Evolutionary conservation across 2,329 filamentous ascomycete species (phyloP), one percentile per base, ranked within the genome.

Genomic region (Lasiodiplodia hormozganensis): DNA sequence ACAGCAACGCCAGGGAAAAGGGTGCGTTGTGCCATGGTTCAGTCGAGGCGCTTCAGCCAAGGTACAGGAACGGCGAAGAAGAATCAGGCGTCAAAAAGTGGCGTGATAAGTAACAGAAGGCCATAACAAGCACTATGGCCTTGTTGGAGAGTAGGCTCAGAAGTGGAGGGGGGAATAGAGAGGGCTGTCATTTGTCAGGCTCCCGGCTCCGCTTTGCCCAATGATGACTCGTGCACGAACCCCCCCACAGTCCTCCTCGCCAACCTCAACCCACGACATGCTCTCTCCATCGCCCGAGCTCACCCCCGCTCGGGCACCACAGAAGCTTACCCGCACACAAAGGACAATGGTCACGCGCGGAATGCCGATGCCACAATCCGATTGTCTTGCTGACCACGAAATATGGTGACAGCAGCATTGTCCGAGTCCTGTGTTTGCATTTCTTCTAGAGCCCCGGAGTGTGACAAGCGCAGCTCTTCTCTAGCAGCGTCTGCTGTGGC

Each of bases 1-100:
- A 79, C 68, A 47, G 76, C 76, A 40, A 77, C 75, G 54, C 76
- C 77, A 23, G 72, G 73, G 25, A 79, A 69, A 5, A 69, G 43
- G 25, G 62, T 54, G 12, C 40, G 12, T 5, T 51, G 25, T 4
- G 57, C 51, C 66, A 68, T 68, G 47, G 47, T 14, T 5, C 11
- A 11, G n/a, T 1, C 3, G 47, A 18, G 11, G 23, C 5, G 31
- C 38, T 31, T n/a, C 16, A 23, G 25, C 11, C 38, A 21, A 43
- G 38, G 14, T 14, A 49, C 6, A 14, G 23, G 11, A 23, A 23
- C 23, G 36, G n/a, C n/a, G 23, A 25, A 60, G 11, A 6, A 31
- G 31, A 34, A 31, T 18, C 16, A 36, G 31, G 31, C 8, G 4
- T 38, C 3, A 21, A 31, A n/a, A 11, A n/a, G 53, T 10, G 53